Evolutionary conservation across 805 yeast genomes (phyloP).

Genomic region (Isabelozyma pseudorhagii): DNA sequence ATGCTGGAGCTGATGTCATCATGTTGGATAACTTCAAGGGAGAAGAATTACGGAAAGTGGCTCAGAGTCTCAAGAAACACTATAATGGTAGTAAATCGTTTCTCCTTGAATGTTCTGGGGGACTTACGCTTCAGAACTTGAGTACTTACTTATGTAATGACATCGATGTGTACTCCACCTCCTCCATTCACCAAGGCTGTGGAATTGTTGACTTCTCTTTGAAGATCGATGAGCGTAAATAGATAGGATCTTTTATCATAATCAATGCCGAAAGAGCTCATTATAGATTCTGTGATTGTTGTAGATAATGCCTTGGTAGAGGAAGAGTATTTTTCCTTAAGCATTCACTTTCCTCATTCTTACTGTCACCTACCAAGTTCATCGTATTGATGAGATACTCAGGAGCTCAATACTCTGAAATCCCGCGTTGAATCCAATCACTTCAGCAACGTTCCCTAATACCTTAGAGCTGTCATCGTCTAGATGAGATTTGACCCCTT

Average conservation of each 20-base stretch:
- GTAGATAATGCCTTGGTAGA: too few species aligned
- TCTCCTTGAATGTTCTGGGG: constrained; percentile 89
- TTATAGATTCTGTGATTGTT: too few species aligned
- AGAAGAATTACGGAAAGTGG: constrained; percentile 60
- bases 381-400: constrained; percentile 37
- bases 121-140: constrained; percentile 70
- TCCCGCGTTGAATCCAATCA: constrained; percentile 41
- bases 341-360: too few species aligned
- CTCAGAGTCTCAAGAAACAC: constrained; percentile 54
- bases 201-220: constrained; percentile 79
- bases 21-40: constrained; percentile 90
- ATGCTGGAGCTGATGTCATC: constrained; percentile 92
- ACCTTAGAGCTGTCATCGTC: constrained; percentile 24
- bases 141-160: constrained; percentile 65
- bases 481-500: constrained; percentile 3
- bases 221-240: constrained; percentile 46
- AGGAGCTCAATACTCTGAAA: constrained; percentile 36
- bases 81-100: constrained; percentile 54
- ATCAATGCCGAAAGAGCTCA: background rate
- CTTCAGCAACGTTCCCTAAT: constrained; percentile 31
- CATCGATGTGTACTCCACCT: constrained; percentile 87
- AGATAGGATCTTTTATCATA: background rate
- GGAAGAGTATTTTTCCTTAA: too few species aligned
- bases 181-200: constrained; percentile 90
- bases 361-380: background rate